Evolutionary conservation across 1,284 basidiomycete genomes (phyloP).

Genomic region (Bjerkandera adusta): DNA sequence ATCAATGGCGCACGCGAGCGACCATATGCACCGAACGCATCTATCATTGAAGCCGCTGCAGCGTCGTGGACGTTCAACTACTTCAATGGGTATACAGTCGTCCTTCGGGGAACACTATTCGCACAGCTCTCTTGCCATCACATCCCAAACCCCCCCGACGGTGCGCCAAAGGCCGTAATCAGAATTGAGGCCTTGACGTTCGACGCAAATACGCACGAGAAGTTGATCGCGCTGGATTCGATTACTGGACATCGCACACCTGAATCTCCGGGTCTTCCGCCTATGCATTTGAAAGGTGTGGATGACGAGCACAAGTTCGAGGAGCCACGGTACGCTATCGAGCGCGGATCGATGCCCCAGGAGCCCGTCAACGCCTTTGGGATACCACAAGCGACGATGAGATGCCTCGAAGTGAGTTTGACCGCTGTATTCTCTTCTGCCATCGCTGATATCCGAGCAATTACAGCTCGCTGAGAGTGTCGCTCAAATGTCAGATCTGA

Average conservation of each 20-base stretch:
- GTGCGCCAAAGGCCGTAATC: slow-evolving; percentile 29
- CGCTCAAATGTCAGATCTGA: slow-evolving; percentile 71
- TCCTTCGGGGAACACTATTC: slow-evolving; percentile 69
- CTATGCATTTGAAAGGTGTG: slow-evolving; percentile 4
- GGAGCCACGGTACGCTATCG: slow-evolving; percentile 52
- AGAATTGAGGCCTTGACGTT: slow-evolving; percentile 71
- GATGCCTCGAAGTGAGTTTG: slow-evolving; percentile 67
- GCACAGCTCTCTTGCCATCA: slow-evolving; percentile 49
- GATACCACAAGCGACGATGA: slow-evolving; percentile 82
- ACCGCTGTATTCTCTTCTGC: slow-evolving; percentile 1
- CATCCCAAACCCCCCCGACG: slow-evolving; percentile 10
- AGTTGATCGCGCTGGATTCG: slow-evolving; percentile 59
- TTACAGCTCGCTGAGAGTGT: slow-evolving; percentile 72
- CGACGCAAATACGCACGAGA: slow-evolving; percentile 66
- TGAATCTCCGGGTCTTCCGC: background rate
- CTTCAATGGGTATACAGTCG: slow-evolving; percentile 70
- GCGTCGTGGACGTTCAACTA: slow-evolving; percentile 79
- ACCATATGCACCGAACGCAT: slow-evolving; percentile 44
- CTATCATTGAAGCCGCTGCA: slow-evolving; percentile 62
- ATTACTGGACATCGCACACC: slow-evolving; percentile 46
- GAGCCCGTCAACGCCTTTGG: slow-evolving; percentile 84
- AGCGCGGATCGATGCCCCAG: slow-evolving; percentile 60
- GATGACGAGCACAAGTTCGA: slow-evolving; percentile 40
- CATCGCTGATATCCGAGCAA: slow-evolving; percentile 9
- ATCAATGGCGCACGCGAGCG: slow-evolving; percentile 68